Evolutionary conservation across 1,139 yeast species (phyloP).

Genomic region (Geotrichum restrictum): DNA sequence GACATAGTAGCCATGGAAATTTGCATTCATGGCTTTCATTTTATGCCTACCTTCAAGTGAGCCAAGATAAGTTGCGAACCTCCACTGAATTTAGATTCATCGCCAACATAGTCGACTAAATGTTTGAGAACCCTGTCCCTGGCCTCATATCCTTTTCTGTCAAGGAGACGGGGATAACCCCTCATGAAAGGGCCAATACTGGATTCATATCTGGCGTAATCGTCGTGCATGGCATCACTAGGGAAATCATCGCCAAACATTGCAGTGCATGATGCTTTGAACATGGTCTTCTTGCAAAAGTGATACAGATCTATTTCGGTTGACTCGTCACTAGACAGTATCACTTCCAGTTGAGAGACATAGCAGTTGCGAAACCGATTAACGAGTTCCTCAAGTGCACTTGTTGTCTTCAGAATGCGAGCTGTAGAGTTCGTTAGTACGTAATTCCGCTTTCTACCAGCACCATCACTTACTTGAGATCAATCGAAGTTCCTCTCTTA

Average conservation of each 20-base stretch:
- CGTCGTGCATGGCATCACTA: slow-evolving; percentile 11
- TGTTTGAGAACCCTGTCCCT: slow-evolving; percentile 13
- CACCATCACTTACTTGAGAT: neutral
- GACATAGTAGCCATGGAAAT: too few species aligned
- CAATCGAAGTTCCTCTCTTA: slow-evolving; percentile 11
- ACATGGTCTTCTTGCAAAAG: slow-evolving; percentile 11
- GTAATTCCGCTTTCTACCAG: neutral
- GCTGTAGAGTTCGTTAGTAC: slow-evolving; percentile 2
- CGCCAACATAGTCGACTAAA: slow-evolving; percentile 11
- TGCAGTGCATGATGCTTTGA: slow-evolving; percentile 19
- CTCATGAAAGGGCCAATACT: slow-evolving; percentile 13
- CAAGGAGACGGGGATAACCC: slow-evolving; percentile 15
- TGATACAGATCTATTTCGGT: slow-evolving; percentile 13
- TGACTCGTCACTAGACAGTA: neutral
- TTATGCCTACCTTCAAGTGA: slow-evolving; percentile 12
- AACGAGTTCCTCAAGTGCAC: slow-evolving; percentile 5
- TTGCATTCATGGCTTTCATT: too few species aligned
- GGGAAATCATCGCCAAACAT: slow-evolving; percentile 20
- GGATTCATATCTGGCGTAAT: slow-evolving; percentile 14
- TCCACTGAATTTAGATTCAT: neutral
- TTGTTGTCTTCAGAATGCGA: neutral
- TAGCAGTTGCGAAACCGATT: slow-evolving; percentile 1
- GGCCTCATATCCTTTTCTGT: slow-evolving; percentile 16
- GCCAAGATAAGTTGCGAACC: slow-evolving; percentile 10
- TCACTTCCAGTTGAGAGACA: neutral